Base-by-base conservation (phyloP, 2,329 filamentous ascomycete genomes). In the Curvularia eragrostidis region DNA sequence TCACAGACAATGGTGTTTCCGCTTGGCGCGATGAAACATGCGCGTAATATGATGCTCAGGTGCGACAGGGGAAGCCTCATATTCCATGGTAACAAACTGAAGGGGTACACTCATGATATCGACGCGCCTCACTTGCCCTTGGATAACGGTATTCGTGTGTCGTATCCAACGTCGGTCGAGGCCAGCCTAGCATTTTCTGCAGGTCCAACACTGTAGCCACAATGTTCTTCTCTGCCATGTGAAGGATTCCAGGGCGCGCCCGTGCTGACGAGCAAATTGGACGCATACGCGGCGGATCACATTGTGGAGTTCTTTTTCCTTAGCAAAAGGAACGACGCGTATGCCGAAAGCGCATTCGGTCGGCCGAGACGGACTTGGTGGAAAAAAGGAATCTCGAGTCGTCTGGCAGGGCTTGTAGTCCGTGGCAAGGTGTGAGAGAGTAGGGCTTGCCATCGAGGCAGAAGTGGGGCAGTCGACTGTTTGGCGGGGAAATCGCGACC, bases 1-100 rank as follows among this genome's bases (percentile, higher is more conserved):
- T 34, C 21, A 30, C 28, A 39, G 38, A 23, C 30, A 53, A 62
- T 58, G 47, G 60, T 55, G 62, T 65, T 65, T 61, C 59, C 56
- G 34, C 66, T 66, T 63, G 64, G 64, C 64, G 42, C 32, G 49
- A 48, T 58, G 62, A 61, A 56, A 58, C 56, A 47, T 59, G 48
- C 50, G 39, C 21, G 21, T 42, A 26, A 51, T 50, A 57, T 65
- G 64, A 64, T 55, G 62, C 58, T 64, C 24, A 62, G 56, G 52
- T 69, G 67, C 59, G 63, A 70, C 67, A 61, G 32, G 59, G 43
- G 49, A 46, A 63, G 65, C 67, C 61, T 66, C 67, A 69, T 54
- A 36, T 32, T 28, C 21, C 12, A 49, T 49, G n/a, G 10, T 13
- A 15, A 32, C 15, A 8, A 48, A 4, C 26, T 26, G 42, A 19